Conservation (phyloP, 257 asterid species). For the Nicotiana obtusifolia region DNA sequence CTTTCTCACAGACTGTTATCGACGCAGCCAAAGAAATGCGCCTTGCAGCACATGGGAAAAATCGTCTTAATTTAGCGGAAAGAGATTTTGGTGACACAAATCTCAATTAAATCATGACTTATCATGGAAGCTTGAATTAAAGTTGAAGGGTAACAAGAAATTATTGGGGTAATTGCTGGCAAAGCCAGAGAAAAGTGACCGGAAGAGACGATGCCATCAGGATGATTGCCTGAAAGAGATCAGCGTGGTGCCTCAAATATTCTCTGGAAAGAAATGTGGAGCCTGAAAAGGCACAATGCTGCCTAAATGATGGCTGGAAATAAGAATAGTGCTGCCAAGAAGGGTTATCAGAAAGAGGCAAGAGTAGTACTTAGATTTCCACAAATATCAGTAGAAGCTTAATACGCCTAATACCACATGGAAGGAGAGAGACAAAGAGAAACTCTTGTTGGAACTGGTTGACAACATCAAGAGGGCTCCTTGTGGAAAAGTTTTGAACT, state of each 20-base stretch:
- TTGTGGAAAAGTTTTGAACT: not conserved
- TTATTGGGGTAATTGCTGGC: not conserved
- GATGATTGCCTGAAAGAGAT: not conserved
- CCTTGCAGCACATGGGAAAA: not conserved
- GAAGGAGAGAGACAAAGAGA: not conserved
- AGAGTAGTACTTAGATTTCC: not conserved
- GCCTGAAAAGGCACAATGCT: not conserved
- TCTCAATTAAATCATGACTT: not conserved
- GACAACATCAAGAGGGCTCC: not conserved
- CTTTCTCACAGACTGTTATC: not conserved
- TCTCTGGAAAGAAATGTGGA: not conserved
- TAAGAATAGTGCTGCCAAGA: not conserved
- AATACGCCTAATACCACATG: not conserved
- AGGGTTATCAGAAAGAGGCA: not conserved
- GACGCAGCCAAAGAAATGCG: not conserved
- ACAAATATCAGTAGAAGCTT: not conserved
- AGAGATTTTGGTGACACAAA: not conserved
- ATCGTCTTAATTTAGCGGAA: not conserved
- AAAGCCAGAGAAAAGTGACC: not conserved
- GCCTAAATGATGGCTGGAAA: not conserved
- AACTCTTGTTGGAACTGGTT: not conserved
- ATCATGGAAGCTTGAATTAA: not conserved
- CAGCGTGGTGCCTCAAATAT: not conserved
- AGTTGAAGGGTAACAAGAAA: not conserved
- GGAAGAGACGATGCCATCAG: not conserved